Evolutionary conservation across 257 asterid species (phyloP).

Genomic region (Orobanche coerulescens): DNA sequence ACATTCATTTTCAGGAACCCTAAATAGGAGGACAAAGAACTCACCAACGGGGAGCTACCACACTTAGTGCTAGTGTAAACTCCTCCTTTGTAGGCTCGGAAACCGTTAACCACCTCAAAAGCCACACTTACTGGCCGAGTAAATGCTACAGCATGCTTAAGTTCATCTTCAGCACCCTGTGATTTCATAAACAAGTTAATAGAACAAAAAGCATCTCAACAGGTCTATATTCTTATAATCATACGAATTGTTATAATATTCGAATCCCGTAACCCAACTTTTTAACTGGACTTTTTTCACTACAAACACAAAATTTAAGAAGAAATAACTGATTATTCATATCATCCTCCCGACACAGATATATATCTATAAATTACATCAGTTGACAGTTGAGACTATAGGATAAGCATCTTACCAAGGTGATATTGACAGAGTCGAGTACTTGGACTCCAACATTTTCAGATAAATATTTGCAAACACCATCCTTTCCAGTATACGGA

Average conservation of each 20-base stretch:
- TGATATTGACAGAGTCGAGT: conserved; percentile 71
- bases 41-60: conserved; percentile 63
- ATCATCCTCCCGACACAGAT: no score
- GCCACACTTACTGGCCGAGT: conserved; percentile 81
- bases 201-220: background rate
- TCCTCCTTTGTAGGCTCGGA: conserved; percentile 46
- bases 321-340: background rate
- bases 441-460: conserved; percentile 63
- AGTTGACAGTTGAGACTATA: background rate
- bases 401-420: conserved; percentile 51
- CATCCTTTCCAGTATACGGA: conserved; percentile 70
- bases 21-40: conserved; percentile 8
- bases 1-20: background rate
- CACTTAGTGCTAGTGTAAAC: conserved; percentile 65
- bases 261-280: background rate
- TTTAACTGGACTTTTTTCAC: background rate
- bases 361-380: background rate
- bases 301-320: conserved; percentile 6
- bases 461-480: conserved; percentile 61
- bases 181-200: conserved; percentile 14
- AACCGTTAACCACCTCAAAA: conserved; percentile 55
- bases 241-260: background rate
- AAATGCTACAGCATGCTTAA: conserved; percentile 68
- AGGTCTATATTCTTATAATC: background rate
- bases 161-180: conserved; percentile 79